phyloP scores from a whole-genome alignment of 169 alveolate species.

The Hepatocystis sp. region DNA sequence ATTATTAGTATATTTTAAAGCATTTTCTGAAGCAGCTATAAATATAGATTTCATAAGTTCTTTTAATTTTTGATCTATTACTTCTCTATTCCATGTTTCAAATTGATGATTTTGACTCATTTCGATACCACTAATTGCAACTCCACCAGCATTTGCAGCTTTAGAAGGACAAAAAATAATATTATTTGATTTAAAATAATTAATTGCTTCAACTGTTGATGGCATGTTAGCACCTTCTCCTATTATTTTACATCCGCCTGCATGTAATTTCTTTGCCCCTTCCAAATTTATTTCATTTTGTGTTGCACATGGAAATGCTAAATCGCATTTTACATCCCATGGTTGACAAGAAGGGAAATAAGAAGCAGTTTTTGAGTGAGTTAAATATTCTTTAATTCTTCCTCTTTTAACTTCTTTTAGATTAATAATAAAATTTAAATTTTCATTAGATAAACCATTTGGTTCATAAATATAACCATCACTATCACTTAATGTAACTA shows the following conservation, averaged over 20 bases:
- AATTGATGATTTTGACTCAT: slow-evolving; percentile 90
- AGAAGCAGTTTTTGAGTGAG: slow-evolving; percentile 75
- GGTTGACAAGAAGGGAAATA: slow-evolving; percentile 81
- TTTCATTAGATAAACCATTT: slow-evolving; percentile 83
- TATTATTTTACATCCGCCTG: slow-evolving; percentile 81
- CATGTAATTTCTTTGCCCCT: slow-evolving; percentile 82
- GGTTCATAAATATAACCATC: slow-evolving; percentile 83
- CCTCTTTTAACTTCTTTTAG: slow-evolving; percentile 79
- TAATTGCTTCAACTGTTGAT: slow-evolving; percentile 85
- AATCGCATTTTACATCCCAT: slow-evolving; percentile 81
- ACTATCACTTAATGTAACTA: slow-evolving; percentile 86
- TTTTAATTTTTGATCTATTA: slow-evolving; percentile 83
- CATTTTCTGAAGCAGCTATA: slow-evolving; percentile 79
- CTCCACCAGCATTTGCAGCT: slow-evolving; percentile 94
- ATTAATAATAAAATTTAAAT: slow-evolving; percentile 74
- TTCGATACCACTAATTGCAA: slow-evolving; percentile 90
- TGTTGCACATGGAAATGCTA: slow-evolving; percentile 92
- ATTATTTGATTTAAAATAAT: slow-evolving; percentile 77
- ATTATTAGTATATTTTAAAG: slow-evolving; percentile 80
- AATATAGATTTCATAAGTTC: slow-evolving; percentile 85
- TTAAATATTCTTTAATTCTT: slow-evolving; percentile 79
- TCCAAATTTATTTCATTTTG: slow-evolving; percentile 86
- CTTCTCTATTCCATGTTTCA: slow-evolving; percentile 85
- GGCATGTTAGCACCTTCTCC: slow-evolving; percentile 93
- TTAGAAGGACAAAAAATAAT: slow-evolving; percentile 88